These are phyloP conservation scores for Fusarium mangiferae DNA, from an alignment of 2,329 filamentous ascomycete genomes.

Conservation along the genomic window DNA sequence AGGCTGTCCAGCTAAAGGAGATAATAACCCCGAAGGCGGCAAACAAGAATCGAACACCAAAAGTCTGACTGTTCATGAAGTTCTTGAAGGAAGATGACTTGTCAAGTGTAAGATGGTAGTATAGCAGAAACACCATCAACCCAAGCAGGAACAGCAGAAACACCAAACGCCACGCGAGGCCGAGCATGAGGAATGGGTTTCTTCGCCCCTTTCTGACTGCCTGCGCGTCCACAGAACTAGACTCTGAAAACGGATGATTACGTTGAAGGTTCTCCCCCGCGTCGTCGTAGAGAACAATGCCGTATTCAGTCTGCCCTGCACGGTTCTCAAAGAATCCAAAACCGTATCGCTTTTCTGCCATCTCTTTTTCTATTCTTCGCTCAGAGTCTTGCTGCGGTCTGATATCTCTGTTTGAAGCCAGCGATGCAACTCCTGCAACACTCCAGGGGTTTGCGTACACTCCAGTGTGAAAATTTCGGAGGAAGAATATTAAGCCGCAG, in stretches of 20 bases:
- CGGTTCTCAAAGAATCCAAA: constrained; percentile 42
- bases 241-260: constrained; percentile 11
- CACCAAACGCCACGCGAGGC: constrained; percentile 49
- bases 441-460: constrained; percentile 49
- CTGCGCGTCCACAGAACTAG: constrained; percentile 31
- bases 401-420: constrained; percentile 40
- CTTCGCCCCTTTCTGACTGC: constrained; percentile 6
- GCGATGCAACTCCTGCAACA: constrained; percentile 39
- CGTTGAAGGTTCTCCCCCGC: constrained; percentile 26
- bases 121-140: constrained; percentile 53
- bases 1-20: constrained; percentile 55
- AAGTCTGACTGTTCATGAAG: constrained; percentile 55
- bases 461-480: constrained; percentile 39
- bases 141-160: constrained; percentile 50
- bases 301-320: constrained; percentile 36
- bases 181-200: constrained; percentile 51
- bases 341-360: constrained; percentile 40
- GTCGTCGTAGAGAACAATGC: constrained; percentile 40
- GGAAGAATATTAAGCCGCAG: constrained; percentile 30
- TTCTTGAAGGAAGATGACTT: constrained; percentile 46
- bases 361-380: constrained; percentile 38
- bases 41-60: constrained; percentile 58
- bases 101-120: constrained; percentile 50
- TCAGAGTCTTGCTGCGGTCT: constrained; percentile 35
- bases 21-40: constrained; percentile 55